Base-by-base conservation (phyloP, 768 basidiomycete genomes). In the Mycena indigotica region DNA sequence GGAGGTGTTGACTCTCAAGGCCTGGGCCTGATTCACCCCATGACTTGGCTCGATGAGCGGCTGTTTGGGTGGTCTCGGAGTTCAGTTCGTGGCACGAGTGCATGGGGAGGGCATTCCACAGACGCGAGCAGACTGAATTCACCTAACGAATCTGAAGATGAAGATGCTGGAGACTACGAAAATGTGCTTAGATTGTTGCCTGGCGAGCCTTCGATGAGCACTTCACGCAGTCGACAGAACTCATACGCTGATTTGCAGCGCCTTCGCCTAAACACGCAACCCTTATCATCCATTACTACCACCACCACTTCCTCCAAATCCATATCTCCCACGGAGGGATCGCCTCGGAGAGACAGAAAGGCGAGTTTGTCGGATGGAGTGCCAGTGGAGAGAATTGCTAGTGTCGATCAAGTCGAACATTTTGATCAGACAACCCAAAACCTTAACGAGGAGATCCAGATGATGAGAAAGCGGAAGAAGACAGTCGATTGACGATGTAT, bases 31-130 rank as follows among this genome's bases (percentile, higher is more conserved):
- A 89, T 84, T 6, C 93, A 97, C 72, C 94, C 94, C 0, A 94
- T 96, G 89, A 86, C 88, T 13, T 95, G 93, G 93, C 81, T 96
- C 17, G 94, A 96, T 69, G 94, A 95, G 72, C 86, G 91, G 5
- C 80, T 97, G 24, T 97, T 96, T 68, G 94, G 93, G 41, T 96
- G 93, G 93, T 90, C 85, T 70, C 82, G 84, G 45, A 91, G 88
- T 63, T 82, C 90, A 1, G 76, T 74, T 49, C 84, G 83, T 40
- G 94, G 92, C 5, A 92, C 91, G 2, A 91, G 88, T 65, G 91
- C 85, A n/a, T 95, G 93, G 93, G 84, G 84, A 28, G 89, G 84
- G 17, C 25, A 28, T 28, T 72, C 71, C 38, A 75, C 72, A 65
- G 84, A 83, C 49, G 76, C 70, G 68, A 90, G 84, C 73, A 75